Evolutionary conservation across 208 protist genomes (phyloP).

Genomic region (Leishmania turanica): DNA sequence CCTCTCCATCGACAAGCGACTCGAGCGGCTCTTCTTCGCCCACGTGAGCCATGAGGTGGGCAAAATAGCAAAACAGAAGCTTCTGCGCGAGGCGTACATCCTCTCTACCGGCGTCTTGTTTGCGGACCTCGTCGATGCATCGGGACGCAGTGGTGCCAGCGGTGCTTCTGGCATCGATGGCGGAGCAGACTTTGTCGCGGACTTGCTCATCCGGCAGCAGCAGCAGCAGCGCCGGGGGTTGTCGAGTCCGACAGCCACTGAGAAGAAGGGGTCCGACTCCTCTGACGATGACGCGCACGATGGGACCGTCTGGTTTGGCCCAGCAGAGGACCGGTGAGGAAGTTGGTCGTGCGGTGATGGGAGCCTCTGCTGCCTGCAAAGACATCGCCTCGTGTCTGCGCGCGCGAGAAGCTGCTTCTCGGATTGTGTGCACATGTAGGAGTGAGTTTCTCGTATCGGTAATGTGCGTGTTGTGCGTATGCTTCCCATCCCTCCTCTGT

Average conservation of each 20-base stretch:
- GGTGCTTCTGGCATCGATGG: conserved; percentile 9
- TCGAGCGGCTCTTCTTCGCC: conserved; percentile 54
- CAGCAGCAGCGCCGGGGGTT: conserved; percentile 17
- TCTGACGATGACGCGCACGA: conserved; percentile 27
- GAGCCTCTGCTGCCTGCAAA: not conserved
- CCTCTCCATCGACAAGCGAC: conserved; percentile 70
- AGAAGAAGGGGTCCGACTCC: conserved; percentile 24
- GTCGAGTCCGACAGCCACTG: conserved; percentile 1
- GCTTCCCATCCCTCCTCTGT: not conserved
- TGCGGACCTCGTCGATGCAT: conserved; percentile 20
- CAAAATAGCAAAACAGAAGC: conserved; percentile 44
- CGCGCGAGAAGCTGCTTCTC: not conserved
- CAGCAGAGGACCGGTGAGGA: conserved; percentile 1
- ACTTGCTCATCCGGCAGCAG: conserved; percentile 27
- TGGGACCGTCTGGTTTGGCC: conserved; percentile 9
- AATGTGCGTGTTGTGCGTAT: not conserved
- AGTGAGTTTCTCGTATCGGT: no score
- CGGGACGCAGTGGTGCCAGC: conserved; percentile 3
- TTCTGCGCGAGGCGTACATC: conserved; percentile 57
- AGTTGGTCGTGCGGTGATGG: no score
- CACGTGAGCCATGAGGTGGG: conserved; percentile 56
- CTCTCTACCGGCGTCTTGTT: conserved; percentile 63
- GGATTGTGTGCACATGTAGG: not conserved
- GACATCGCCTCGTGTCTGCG: not conserved
- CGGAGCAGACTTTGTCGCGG: conserved; percentile 18